These are phyloP conservation scores for Mimosa bimucronata DNA, from an alignment of 306 rosid species.

Conservation along the genomic window DNA sequence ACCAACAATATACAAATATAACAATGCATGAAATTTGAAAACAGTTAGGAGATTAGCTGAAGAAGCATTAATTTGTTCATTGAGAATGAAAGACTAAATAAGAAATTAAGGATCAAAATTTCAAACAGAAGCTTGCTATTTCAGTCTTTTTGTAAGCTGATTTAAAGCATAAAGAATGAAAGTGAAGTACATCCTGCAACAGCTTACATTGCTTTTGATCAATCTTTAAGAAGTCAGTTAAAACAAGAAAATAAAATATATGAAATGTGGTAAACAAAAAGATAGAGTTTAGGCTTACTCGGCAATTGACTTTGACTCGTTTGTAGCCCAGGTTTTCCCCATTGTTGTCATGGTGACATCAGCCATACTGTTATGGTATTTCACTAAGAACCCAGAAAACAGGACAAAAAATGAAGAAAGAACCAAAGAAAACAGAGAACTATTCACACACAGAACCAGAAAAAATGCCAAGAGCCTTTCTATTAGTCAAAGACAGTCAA, in stretches of 20 bases:
- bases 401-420: too few species aligned
- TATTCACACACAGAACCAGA: too few species aligned
- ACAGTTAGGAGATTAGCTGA: background rate
- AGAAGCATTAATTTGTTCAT: background rate
- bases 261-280: constrained; percentile 18
- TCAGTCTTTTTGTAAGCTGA: background rate
- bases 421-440: too few species aligned
- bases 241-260: constrained; percentile 14
- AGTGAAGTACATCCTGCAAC: background rate
- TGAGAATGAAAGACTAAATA: background rate
- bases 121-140: background rate
- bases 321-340: constrained; percentile 96
- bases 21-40: background rate
- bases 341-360: constrained; percentile 94
- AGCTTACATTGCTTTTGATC: constrained; percentile 3
- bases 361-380: too few species aligned
- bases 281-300: constrained; percentile 56
- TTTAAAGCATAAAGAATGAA: constrained; percentile 14
- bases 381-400: too few species aligned
- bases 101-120: constrained; percentile 3
- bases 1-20: background rate
- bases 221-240: constrained; percentile 14
- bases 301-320: constrained; percentile 59
- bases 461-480: too few species aligned
- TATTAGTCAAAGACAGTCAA: too few species aligned